Evolutionary conservation across 345 rosid species (phyloP).

Genomic region (Eucalyptus curtisii): DNA sequence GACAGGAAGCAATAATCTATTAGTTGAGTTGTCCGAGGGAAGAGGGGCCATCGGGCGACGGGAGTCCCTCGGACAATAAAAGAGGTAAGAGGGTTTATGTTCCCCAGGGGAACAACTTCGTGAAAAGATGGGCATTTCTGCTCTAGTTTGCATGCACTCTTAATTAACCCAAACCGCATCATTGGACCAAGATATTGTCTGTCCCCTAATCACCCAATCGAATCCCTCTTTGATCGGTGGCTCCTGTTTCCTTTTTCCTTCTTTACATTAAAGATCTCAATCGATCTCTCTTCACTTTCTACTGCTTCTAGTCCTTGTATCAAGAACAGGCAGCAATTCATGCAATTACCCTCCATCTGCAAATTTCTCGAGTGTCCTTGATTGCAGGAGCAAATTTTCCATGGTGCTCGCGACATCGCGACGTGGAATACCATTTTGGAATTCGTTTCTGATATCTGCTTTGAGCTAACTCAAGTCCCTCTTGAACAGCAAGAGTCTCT

Average conservation of each 20-base stretch:
- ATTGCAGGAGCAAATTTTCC: background rate
- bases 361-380: background rate
- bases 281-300: background rate
- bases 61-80: background rate
- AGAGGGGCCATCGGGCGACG: background rate
- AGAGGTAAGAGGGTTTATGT: background rate
- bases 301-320: background rate
- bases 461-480: background rate
- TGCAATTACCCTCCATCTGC: background rate
- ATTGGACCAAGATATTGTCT: slow-evolving; percentile 1
- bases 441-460: background rate
- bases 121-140: background rate
- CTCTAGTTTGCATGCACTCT: background rate
- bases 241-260: background rate
- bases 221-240: background rate
- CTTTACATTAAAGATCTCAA: background rate
- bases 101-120: slow-evolving; percentile 5
- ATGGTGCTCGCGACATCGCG: background rate
- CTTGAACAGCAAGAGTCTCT: background rate
- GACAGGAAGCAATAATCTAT: background rate
- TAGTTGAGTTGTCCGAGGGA: background rate
- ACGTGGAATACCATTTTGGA: background rate
- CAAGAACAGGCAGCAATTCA: background rate
- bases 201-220: background rate
- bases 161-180: background rate